Evolutionary conservation across 2,329 filamentous ascomycete genomes (phyloP), one percentile per base, ranked within the genome.

Genomic region (Penicillium sp.): DNA sequence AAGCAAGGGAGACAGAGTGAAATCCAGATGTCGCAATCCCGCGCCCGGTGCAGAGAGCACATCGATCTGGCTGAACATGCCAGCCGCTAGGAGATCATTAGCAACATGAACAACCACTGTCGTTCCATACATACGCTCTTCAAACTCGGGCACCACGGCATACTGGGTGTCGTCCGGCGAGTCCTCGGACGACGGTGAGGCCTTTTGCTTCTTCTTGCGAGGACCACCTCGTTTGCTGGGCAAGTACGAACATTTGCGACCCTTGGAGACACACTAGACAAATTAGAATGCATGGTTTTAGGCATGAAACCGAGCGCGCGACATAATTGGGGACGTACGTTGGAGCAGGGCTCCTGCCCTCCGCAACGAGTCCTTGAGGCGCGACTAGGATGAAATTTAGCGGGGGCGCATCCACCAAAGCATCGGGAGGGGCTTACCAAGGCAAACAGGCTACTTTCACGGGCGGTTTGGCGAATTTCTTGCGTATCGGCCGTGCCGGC

Each of bases 221-320:
- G 73, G 73, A n/a, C 73, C 73, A 47, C 73, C 73, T 48, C 73
- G 65, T 62, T 74, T 75, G 67, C 73, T 76, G 33, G 73, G 73
- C 21, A 74, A 49, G 61, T 75, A 76, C 23, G 67, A 72, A 52
- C 74, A 76, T 60, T 70, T 67, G 56, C 65, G 70, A 42, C 66
- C 66, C 62, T 74, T 76, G 59, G 58, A 64, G 42, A 66, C 58
- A 62, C 74, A 76, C 74, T 76, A 53, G 38, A 43, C 33, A 45
- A 42, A 26, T 58, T 46, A 59, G 56, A 46, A 54, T 41, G 16
- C 33, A 24, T 24, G 42, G n/a, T 47, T 33, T 7, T 39, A 13
- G 29, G 18, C 7, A 6, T 10, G 7, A 16, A 6, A 39, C 18
- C 36, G 10, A 13, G 18, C 6, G 5, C 34, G 9, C n/a, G 6